Percentiles rank a stretch among this genome's conserved stretches.
phyloP scores from a whole-genome alignment of 2,329 filamentous ascomycete species.

The Fusarium longipes region DNA sequence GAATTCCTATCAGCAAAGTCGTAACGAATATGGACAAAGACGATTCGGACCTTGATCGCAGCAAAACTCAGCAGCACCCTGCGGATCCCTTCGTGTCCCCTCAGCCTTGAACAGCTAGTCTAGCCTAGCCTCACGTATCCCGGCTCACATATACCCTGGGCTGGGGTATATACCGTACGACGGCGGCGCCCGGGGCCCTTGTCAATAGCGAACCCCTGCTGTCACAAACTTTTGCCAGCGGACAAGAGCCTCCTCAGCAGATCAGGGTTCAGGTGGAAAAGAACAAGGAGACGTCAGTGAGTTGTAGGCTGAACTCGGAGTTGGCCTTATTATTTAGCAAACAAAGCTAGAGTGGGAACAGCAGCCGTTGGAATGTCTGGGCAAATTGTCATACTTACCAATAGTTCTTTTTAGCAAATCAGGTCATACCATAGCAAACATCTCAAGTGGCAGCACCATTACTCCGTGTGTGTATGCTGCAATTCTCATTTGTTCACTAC shows the following conservation, averaged over 20 bases:
- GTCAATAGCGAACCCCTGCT: slow-evolving; percentile 16
- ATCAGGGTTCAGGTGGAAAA: too few relatives aligned
- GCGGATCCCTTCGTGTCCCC: slow-evolving; percentile 1
- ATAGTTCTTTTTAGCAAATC: not conserved
- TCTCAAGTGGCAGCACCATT: slow-evolving; percentile 15
- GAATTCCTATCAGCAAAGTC: not conserved
- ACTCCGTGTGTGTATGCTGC: not conserved
- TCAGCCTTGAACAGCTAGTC: slow-evolving; percentile 12
- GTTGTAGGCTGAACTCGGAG: not conserved
- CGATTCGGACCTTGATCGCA: not conserved
- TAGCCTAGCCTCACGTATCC: not conserved
- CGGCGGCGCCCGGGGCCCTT: slow-evolving; percentile 28
- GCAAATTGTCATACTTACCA: not conserved
- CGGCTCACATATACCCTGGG: not conserved
- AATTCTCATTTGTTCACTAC: not conserved
- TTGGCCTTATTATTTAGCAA: not conserved
- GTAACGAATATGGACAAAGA: slow-evolving; percentile 3
- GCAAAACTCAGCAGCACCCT: slow-evolving; percentile 13
- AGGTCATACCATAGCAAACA: slow-evolving; percentile 14
- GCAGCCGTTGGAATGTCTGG: not conserved
- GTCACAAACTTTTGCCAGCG: slow-evolving; percentile 19
- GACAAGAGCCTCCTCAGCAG: slow-evolving; percentile 13
- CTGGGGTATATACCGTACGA: slow-evolving; percentile 33
- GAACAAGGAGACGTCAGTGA: not conserved
- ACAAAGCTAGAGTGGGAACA: not conserved